These are phyloP conservation scores for Dionaea muscipula DNA, from an alignment of 179 eudicot species.

Conservation along the genomic window DNA sequence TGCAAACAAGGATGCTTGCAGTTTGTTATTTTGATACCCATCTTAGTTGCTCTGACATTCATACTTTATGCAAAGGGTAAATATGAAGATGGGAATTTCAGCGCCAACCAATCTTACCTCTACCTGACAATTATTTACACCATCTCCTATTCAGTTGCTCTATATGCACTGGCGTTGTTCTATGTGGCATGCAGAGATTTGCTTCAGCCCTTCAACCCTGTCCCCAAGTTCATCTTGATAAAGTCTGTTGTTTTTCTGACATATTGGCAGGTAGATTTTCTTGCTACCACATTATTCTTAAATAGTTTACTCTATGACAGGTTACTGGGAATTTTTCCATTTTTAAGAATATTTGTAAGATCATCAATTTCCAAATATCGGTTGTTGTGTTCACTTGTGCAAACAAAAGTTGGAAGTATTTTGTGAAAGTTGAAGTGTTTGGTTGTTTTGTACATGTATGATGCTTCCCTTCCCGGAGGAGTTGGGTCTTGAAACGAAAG, in stretches of 20 bases:
- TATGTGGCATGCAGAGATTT: slow-evolving; percentile 91
- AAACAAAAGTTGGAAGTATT: no score
- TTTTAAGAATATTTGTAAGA: no score
- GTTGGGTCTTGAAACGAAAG: no score
- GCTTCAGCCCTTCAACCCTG: slow-evolving; percentile 91
- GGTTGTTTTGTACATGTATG: no score
- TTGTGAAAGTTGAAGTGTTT: no score
- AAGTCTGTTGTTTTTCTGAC: slow-evolving; percentile 92
- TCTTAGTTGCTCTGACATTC: slow-evolving; percentile 67
- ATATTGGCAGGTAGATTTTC: slow-evolving; percentile 76
- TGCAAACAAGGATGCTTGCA: slow-evolving; percentile 98
- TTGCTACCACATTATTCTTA: not conserved
- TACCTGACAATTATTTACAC: slow-evolving; percentile 88
- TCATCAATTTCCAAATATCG: no score
- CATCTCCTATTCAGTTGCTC: slow-evolving; percentile 74
- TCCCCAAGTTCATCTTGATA: slow-evolving; percentile 86
- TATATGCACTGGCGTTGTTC: slow-evolving; percentile 79
- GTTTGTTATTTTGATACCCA: slow-evolving; percentile 91
- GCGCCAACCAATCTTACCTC: slow-evolving; percentile 72
- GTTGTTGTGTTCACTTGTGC: no score
- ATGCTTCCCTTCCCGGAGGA: no score
- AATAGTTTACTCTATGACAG: not conserved
- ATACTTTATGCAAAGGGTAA: slow-evolving; percentile 79
- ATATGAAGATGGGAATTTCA: slow-evolving; percentile 88
- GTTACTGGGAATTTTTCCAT: no score